Conservation (phyloP, 208 protist genomes). For the Acanthamoeba royreba region DNA sequence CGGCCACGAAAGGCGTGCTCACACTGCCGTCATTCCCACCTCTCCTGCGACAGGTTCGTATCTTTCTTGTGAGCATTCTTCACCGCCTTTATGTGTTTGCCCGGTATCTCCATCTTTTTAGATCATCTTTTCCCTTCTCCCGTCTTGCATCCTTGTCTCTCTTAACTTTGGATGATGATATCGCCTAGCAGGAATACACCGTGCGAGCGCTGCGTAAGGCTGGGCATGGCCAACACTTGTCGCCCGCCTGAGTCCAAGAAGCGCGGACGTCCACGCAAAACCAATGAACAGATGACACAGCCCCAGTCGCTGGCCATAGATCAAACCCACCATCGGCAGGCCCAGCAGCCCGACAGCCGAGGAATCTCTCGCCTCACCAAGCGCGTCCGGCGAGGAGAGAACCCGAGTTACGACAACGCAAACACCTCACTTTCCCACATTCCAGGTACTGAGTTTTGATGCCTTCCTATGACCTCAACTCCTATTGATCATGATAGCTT, state of each 20-base stretch:
- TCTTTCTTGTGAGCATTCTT: too few relatives aligned
- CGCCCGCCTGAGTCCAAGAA: neutral
- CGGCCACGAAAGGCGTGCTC: neutral
- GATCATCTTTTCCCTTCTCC: neutral
- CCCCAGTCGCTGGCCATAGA: neutral
- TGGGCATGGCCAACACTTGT: neutral
- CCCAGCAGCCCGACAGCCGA: too few relatives aligned
- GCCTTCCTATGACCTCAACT: too few relatives aligned
- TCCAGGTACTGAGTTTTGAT: too few relatives aligned
- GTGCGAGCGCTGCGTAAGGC: neutral
- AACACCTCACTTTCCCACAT: too few relatives aligned
- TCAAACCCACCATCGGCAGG: neutral
- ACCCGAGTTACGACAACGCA: too few relatives aligned
- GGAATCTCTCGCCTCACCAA: too few relatives aligned
- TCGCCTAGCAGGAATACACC: neutral
- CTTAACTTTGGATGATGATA: too few relatives aligned
- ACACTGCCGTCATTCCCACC: neutral
- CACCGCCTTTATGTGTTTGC: too few relatives aligned
- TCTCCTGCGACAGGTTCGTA: neutral
- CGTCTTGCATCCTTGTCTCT: too few relatives aligned
- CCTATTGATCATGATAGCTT: too few relatives aligned
- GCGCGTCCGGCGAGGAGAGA: too few relatives aligned
- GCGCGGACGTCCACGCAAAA: neutral
- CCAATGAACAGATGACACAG: neutral
- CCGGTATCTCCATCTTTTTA: neutral